Base-by-base conservation (phyloP, 192 early-diverging fungal genomes). In the Allomyces macrogynus region DNA sequence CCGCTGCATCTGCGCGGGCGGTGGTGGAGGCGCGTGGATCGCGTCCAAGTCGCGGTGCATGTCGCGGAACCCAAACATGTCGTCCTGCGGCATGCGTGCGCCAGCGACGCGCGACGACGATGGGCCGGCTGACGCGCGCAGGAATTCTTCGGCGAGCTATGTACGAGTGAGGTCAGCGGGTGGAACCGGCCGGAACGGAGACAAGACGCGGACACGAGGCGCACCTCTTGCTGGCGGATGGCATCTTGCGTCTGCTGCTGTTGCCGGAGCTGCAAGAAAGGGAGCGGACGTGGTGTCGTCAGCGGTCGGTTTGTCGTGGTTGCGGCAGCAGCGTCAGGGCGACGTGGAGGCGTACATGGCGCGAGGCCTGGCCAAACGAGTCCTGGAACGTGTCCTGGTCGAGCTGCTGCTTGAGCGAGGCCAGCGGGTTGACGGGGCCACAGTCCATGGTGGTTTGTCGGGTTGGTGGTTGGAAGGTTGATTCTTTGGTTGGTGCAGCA, bases 381-480 rank as follows among this genome's bases (percentile, higher is more conserved):
- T 91, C 84, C 8, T 88, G 76, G 8, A 87, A 87, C 43, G 81
- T 76, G 70, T 92, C 89, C 61, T 83, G 77, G 60, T 83, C 71
- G 68, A 92, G 79, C 70, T 86, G 87, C 71, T 94, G 92, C 77
- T 86, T 82, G 65, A 94, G 80, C 4, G 81, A 79, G 43, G 66
- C 72, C 75, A 91, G 80, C 16, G 88, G 80, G 68, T 89, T 94
- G 18, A 76, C 77, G n/a, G 84, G 85, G 8, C 85, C 86, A 66
- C 86, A 88, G 57, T 87, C 87, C 49, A 57, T 57, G 32, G 32
- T 40, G 32, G 32, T 8, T 40, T 2, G 32, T 40, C 32, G 32
- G 32, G 32, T 7, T 40, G 32, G 32, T 3, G 0, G 32, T 8
- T 40, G 32, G 32, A 40, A 40, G 32, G 32, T 40, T 40, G 32